These are phyloP conservation scores for Calonectria pseudoreteaudii DNA, from an alignment of 2,329 filamentous ascomycete genomes.

Conservation along the genomic window DNA sequence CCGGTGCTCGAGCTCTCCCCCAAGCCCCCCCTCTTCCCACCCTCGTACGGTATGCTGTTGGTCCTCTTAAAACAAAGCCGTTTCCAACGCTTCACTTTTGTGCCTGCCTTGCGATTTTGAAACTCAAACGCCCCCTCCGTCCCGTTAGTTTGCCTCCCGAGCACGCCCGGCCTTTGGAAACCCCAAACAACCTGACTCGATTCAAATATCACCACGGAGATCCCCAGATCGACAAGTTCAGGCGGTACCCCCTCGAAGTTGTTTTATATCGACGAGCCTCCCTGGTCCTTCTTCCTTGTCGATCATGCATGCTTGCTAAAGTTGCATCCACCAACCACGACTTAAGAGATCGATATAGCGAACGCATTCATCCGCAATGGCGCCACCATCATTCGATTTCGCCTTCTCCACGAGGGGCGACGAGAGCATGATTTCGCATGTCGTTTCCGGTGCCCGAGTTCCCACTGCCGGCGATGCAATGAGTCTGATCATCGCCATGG, in stretches of 20 bases:
- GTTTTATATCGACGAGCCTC: not conserved
- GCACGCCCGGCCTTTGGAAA: not conserved
- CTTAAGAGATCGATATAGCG: not conserved
- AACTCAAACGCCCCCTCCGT: not conserved
- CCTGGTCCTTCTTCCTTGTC: not conserved
- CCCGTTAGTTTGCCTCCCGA: not conserved
- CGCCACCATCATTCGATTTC: not conserved
- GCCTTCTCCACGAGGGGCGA: not conserved
- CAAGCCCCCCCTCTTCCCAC: not conserved
- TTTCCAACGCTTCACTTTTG: not conserved
- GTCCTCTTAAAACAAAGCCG: not conserved
- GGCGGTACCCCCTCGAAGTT: not conserved
- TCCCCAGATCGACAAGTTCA: not conserved
- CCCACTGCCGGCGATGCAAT: conserved; percentile 50
- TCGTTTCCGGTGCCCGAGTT: conserved; percentile 32
- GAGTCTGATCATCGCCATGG: conserved; percentile 50
- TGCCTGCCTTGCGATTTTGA: not conserved
- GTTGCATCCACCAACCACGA: not conserved
- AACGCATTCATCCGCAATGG: conserved; percentile 1
- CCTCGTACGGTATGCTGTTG: not conserved
- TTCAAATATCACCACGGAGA: not conserved
- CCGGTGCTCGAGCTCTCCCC: not conserved
- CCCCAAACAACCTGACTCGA: not conserved
- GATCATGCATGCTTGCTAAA: not conserved
- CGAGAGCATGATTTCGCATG: not conserved